Percentiles rank a stretch among this genome's conserved stretches.
Conservation (phyloP, 371 early-diverging fungal species). For the Mortierella sp. region DNA sequence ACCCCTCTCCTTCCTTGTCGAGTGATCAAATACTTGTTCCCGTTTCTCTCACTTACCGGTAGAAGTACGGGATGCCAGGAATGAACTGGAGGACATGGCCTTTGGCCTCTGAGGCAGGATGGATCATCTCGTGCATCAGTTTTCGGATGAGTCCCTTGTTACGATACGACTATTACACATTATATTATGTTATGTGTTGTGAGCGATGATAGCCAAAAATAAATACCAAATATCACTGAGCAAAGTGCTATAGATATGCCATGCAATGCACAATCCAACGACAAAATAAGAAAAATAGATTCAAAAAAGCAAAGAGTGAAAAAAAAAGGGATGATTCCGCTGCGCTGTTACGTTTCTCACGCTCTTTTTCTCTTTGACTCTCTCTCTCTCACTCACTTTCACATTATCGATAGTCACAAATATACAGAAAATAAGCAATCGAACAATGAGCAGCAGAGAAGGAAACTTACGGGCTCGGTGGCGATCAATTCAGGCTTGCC, state of each 20-base stretch:
- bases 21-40: not conserved
- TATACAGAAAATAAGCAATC: not conserved
- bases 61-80: conserved; percentile 42
- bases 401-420: not conserved
- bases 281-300: not conserved
- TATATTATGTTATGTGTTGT: conserved; percentile 5
- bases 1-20: not conserved
- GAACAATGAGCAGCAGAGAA: not conserved
- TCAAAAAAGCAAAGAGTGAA: not conserved
- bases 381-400: not conserved
- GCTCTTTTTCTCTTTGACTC: not conserved
- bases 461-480: conserved; percentile 28
- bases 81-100: conserved; percentile 47
- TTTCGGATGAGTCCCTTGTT: conserved; percentile 33
- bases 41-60: conserved; percentile 26
- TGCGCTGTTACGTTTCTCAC: not conserved
- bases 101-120: conserved; percentile 43
- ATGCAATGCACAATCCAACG: not conserved
- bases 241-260: not conserved
- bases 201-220: not conserved
- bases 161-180: conserved; percentile 21
- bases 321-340: not conserved
- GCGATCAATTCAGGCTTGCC: conserved; percentile 50
- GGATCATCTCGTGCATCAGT: conserved; percentile 41
- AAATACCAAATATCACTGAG: not conserved